Evolutionary conservation across 768 basidiomycete genomes (phyloP).

Genomic region (Terana coerulea): DNA sequence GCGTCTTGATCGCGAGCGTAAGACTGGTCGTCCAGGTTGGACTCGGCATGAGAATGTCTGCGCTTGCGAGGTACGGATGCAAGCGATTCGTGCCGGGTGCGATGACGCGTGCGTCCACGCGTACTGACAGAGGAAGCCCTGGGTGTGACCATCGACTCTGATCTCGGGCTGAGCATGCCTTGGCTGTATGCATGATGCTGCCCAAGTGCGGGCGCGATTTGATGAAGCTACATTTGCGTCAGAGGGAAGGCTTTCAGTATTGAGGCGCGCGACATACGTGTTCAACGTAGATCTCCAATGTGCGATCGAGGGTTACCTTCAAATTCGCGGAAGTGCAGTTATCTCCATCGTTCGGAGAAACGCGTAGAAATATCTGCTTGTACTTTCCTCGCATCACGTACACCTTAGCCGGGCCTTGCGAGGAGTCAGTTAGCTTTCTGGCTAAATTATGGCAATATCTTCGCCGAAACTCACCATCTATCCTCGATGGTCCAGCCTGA

Average conservation of each 20-base stretch:
- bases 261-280: constrained; percentile 26
- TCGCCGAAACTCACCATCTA: constrained; percentile 55
- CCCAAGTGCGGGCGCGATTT: not conserved
- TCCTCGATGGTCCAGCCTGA: constrained; percentile 58
- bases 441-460: not conserved
- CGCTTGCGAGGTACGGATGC: not conserved
- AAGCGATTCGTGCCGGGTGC: too few relatives aligned
- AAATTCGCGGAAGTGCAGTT: constrained; percentile 56
- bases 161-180: not conserved
- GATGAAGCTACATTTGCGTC: not conserved
- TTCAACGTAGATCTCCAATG: constrained; percentile 57
- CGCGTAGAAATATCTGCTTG: constrained; percentile 63
- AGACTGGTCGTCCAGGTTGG: not conserved
- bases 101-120: too few relatives aligned
- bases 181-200: too few relatives aligned
- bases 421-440: not conserved
- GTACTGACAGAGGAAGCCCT: too few relatives aligned
- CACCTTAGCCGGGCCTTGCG: constrained; percentile 57
- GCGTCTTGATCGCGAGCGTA: too few relatives aligned
- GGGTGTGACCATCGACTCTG: not conserved
- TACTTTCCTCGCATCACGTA: constrained; percentile 66
- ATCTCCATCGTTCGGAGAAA: constrained; percentile 50
- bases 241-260: not conserved
- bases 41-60: not conserved
- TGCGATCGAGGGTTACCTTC: constrained; percentile 47